A percentile compares a stretch with the other conserved stretches of the same genome.
Evolutionary conservation across 2,329 filamentous ascomycete genomes (phyloP).

Genomic region (Exserohilum turcica): DNA sequence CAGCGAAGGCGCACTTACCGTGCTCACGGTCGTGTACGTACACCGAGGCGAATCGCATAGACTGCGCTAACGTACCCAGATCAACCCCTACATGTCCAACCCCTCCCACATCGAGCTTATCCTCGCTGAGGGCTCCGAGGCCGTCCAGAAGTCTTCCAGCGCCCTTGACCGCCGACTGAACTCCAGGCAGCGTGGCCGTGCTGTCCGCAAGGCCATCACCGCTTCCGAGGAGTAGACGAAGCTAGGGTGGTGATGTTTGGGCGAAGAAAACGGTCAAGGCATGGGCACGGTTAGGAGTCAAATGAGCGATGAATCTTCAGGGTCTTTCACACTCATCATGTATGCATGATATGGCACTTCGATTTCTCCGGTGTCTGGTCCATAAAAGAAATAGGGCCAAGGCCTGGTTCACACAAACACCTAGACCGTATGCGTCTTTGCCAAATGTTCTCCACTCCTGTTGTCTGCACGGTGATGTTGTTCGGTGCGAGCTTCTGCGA

Average conservation of each 20-base stretch:
- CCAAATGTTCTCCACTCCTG: neutral
- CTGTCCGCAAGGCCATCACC: constrained; percentile 66
- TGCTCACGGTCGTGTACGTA: constrained; percentile 98
- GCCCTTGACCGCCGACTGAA: constrained; percentile 74
- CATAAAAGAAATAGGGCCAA: constrained; percentile 42
- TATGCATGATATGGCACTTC: constrained; percentile 47
- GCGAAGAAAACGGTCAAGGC: constrained; percentile 37
- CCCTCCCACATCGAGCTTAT: constrained; percentile 99
- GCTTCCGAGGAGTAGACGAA: constrained; percentile 49
- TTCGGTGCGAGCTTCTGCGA: neutral
- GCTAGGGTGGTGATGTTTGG: constrained; percentile 20
- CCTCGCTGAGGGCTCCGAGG: constrained; percentile 96
- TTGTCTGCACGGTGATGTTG: neutral
- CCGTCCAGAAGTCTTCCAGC: constrained; percentile 84
- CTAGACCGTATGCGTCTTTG: constrained; percentile 10
- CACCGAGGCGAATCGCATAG: neutral
- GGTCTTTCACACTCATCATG: constrained; percentile 46
- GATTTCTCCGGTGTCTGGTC: constrained; percentile 48
- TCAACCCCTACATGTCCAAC: constrained; percentile 99
- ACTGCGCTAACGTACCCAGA: constrained; percentile 60
- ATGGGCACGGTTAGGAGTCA: constrained; percentile 48
- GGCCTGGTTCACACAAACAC: constrained; percentile 40
- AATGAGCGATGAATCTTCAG: constrained; percentile 48
- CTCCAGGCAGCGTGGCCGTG: constrained; percentile 87
- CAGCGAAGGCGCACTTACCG: constrained; percentile 99